A percentile compares a stretch with the other conserved stretches of the same genome.
Conservation (phyloP, 208 protist genomes). For the Acanthamoeba royreba region DNA sequence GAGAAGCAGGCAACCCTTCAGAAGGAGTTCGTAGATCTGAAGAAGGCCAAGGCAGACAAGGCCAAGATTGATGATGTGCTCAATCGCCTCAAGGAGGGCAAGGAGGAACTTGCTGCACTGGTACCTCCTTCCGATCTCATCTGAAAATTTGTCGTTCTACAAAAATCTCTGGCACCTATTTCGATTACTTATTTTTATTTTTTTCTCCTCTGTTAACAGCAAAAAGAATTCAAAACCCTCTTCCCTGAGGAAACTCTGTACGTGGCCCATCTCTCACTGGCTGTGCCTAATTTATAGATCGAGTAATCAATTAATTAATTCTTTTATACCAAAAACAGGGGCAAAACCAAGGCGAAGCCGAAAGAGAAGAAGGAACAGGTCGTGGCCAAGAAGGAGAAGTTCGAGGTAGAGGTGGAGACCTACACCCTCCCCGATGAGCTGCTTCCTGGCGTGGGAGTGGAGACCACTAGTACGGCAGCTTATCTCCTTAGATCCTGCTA, state of each 20-base stretch:
- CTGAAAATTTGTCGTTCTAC: not conserved
- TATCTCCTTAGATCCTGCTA: not conserved
- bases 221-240: slow-evolving; percentile 33
- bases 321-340: not conserved
- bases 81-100: slow-evolving; percentile 5
- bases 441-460: not conserved
- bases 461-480: not conserved
- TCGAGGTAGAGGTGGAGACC: not conserved
- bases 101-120: not conserved
- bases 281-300: not conserved
- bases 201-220: not conserved
- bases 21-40: not conserved
- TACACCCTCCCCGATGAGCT: not conserved
- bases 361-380: slow-evolving; percentile 46
- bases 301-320: not conserved
- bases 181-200: not conserved
- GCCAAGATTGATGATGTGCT: slow-evolving; percentile 15
- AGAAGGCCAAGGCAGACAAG: slow-evolving; percentile 29
- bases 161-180: not conserved
- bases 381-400: not conserved
- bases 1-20: not conserved
- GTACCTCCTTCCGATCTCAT: not conserved
- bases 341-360: not conserved
- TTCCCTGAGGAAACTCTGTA: not conserved
- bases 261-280: not conserved